Conservation (phyloP, 2,329 filamentous ascomycete genomes). For the Verticillium isaacii region DNA sequence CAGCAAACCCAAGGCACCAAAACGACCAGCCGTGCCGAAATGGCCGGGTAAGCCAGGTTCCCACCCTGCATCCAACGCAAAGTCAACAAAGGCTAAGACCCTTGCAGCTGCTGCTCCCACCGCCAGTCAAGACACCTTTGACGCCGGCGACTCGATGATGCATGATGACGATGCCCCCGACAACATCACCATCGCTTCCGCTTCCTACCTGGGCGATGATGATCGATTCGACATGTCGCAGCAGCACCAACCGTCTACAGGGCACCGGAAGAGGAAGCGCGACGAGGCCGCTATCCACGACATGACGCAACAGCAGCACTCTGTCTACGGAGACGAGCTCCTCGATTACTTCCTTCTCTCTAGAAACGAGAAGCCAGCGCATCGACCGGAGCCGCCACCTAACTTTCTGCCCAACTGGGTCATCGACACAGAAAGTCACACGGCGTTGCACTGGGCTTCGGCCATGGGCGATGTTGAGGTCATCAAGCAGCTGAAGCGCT, state of each 20-base stretch:
- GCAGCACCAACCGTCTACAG: conserved; percentile 35
- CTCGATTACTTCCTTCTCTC: conserved; percentile 94
- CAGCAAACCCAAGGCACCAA: conserved; percentile 76
- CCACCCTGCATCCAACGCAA: neutral
- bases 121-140: conserved; percentile 52
- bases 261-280: conserved; percentile 72
- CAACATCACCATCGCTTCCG: conserved; percentile 76
- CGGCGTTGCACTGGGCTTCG: conserved; percentile 92
- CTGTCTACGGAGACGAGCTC: conserved; percentile 86
- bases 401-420: conserved; percentile 85
- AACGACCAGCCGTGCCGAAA: conserved; percentile 61
- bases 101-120: conserved; percentile 19
- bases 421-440: conserved; percentile 92
- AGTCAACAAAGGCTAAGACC: conserved; percentile 15
- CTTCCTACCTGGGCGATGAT: conserved; percentile 80
- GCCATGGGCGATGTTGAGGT: conserved; percentile 96
- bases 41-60: conserved; percentile 37
- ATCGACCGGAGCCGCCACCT: conserved; percentile 71
- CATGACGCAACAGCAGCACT: conserved; percentile 75
- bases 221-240: conserved; percentile 70
- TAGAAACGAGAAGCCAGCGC: conserved; percentile 70
- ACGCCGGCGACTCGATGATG: conserved; percentile 56
- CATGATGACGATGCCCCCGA: conserved; percentile 79
- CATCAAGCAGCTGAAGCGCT: conserved; percentile 78
- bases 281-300: conserved; percentile 55